Conservation (phyloP, 768 basidiomycete genomes). For the Rubroboletus satanas region DNA sequence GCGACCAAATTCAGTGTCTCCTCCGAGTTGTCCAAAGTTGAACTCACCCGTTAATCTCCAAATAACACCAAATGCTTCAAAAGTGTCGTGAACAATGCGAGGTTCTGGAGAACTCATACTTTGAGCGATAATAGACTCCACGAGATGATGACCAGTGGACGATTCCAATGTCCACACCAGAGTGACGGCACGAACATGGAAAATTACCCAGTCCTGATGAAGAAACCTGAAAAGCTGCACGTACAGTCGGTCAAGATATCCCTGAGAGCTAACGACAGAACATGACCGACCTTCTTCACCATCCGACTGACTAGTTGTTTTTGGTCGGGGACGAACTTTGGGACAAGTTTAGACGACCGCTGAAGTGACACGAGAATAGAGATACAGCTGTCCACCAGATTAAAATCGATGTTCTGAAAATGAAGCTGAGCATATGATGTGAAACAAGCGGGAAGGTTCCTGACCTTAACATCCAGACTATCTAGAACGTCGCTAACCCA, state of each 20-base stretch:
- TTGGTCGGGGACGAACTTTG: slow-evolving; percentile 52
- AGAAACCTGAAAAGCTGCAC: slow-evolving; percentile 71
- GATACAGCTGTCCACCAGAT: slow-evolving; percentile 60
- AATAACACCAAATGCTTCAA: slow-evolving; percentile 86
- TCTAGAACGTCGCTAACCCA: slow-evolving; percentile 62
- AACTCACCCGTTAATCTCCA: slow-evolving; percentile 82
- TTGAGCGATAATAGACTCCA: slow-evolving; percentile 78
- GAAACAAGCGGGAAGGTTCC: slow-evolving; percentile 6
- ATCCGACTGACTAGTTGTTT: slow-evolving; percentile 55
- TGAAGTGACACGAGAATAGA: slow-evolving; percentile 55
- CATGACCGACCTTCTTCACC: slow-evolving; percentile 43
- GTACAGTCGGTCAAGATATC: slow-evolving; percentile 3
- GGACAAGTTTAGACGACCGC: slow-evolving; percentile 45
- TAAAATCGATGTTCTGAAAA: slow-evolving; percentile 48
- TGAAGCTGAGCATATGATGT: slow-evolving; percentile 1
- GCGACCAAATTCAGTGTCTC: slow-evolving; percentile 2
- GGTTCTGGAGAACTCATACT: slow-evolving; percentile 57
- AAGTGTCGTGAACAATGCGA: slow-evolving; percentile 49
- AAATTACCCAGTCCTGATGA: slow-evolving; percentile 56
- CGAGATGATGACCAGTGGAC: slow-evolving; percentile 50
- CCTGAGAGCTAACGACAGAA: not conserved
- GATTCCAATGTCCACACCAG: slow-evolving; percentile 79
- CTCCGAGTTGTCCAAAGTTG: not conserved
- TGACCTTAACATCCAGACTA: slow-evolving; percentile 54
- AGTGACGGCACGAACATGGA: slow-evolving; percentile 77